These are phyloP conservation scores for Plasmodium ovale DNA, from an alignment of 169 alveolate species.

Conservation along the genomic window DNA sequence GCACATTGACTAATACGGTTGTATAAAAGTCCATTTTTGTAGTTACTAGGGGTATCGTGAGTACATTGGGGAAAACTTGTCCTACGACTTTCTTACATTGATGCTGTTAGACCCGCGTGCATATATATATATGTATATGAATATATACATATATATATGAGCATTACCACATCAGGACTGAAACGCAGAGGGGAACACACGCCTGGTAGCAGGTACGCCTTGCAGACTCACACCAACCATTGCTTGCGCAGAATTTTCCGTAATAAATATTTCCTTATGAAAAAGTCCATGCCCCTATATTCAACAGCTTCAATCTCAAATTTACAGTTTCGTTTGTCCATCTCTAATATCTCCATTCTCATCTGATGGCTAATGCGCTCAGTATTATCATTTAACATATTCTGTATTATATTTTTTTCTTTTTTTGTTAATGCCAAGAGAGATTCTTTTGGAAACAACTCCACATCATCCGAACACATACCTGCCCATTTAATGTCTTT, in stretches of 20 bases:
- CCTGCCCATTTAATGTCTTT: constrained; percentile 77
- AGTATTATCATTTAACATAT: constrained; percentile 42
- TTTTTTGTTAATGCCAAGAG: constrained; percentile 40
- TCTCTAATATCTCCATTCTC: constrained; percentile 21
- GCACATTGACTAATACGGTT: too few species aligned
- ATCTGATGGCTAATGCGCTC: constrained; percentile 19
- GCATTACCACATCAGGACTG: too few species aligned
- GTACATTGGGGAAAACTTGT: too few species aligned
- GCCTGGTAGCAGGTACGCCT: not conserved
- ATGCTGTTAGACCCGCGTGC: not conserved
- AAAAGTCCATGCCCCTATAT: constrained; percentile 57
- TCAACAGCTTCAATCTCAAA: constrained; percentile 80
- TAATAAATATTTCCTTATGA: constrained; percentile 42
- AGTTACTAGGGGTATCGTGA: too few species aligned
- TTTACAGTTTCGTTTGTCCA: constrained; percentile 36
- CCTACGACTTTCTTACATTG: too few species aligned
- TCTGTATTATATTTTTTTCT: constrained; percentile 69
- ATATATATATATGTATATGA: too few species aligned
- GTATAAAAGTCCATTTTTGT: too few species aligned
- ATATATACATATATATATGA: too few species aligned
- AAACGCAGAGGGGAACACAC: not conserved
- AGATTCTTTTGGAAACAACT: constrained; percentile 52
- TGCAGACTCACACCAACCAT: constrained; percentile 25
- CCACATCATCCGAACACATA: constrained; percentile 61
- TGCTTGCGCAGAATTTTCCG: constrained; percentile 24